Conservation (phyloP, 805 yeast species). For the Sungouiozyma intestinalis region DNA sequence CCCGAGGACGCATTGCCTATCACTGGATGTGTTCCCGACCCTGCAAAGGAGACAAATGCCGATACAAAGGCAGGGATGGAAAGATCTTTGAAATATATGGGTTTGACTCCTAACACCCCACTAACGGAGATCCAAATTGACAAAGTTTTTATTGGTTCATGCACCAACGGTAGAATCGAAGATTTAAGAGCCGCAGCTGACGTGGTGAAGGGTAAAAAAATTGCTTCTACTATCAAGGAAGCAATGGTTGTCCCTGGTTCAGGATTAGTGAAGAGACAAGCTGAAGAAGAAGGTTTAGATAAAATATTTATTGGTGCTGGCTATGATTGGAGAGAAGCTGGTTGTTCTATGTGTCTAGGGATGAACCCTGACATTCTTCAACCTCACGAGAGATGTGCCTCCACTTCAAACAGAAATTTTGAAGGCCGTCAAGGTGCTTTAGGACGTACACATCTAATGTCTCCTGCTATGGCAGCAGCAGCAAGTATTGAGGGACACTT, state of each 20-base stretch:
- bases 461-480: slow-evolving; percentile 99
- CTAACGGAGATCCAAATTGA: slow-evolving; percentile 68
- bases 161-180: slow-evolving; percentile 96
- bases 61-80: slow-evolving; percentile 74
- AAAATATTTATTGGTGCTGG: slow-evolving; percentile 87
- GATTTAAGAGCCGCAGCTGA: slow-evolving; percentile 93
- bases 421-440: slow-evolving; percentile 98
- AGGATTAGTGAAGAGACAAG: slow-evolving; percentile 86
- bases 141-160: slow-evolving; percentile 94
- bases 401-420: slow-evolving; percentile 96
- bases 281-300: slow-evolving; percentile 91
- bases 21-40: slow-evolving; percentile 85
- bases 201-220: slow-evolving; percentile 81
- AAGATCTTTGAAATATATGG: slow-evolving; percentile 89
- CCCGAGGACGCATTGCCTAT: slow-evolving; percentile 98
- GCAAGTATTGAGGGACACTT: slow-evolving; percentile 90
- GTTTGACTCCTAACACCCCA: slow-evolving; percentile 73
- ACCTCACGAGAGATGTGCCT: slow-evolving; percentile 96
- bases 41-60: slow-evolving; percentile 60
- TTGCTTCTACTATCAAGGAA: slow-evolving; percentile 68
- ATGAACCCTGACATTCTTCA: slow-evolving; percentile 97
- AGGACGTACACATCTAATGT: slow-evolving; percentile 94
- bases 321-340: slow-evolving; percentile 99
- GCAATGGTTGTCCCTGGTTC: slow-evolving; percentile 97
- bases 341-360: slow-evolving; percentile 98